Conservation (phyloP, 139 green algal species). For the Yamagishiella unicocca region DNA sequence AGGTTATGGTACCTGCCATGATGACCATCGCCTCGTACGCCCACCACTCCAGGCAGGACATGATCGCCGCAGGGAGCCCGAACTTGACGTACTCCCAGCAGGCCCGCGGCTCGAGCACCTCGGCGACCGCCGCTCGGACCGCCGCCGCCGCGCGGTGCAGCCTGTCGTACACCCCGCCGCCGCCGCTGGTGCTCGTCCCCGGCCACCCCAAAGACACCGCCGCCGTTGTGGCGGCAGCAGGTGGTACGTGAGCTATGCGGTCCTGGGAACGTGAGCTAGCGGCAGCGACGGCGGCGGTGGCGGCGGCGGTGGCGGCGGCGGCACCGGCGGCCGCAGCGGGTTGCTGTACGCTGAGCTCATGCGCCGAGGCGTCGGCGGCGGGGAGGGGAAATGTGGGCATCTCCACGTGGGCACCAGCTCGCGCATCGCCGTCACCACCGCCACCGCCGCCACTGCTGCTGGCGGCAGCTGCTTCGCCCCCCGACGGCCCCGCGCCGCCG, state of each 20-base stretch:
- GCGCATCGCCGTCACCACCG: not conserved
- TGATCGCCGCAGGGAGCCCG: conserved; percentile 55
- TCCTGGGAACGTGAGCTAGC: not conserved
- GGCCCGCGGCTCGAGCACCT: conserved; percentile 36
- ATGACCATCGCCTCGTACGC: conserved; percentile 62
- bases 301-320: not conserved
- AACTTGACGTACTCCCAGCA: conserved; percentile 53
- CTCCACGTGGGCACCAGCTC: not conserved
- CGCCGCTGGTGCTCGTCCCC: not conserved
- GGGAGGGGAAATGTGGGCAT: not conserved
- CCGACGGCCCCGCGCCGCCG: not conserved
- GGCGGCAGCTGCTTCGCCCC: not conserved
- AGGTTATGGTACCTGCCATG: conserved; percentile 57
- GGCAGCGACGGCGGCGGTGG: not conserved
- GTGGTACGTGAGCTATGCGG: not conserved
- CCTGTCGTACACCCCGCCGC: not conserved
- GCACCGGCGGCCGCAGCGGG: not conserved
- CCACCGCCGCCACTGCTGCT: not conserved
- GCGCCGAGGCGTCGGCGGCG: not conserved
- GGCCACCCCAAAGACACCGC: not conserved
- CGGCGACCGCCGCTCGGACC: not conserved
- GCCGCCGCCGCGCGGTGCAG: not conserved
- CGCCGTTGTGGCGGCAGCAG: not conserved
- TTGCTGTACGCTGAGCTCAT: not conserved
- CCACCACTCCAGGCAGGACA: conserved; percentile 67